Evolutionary conservation across 495 filamentous ascomycete genomes (phyloP), one percentile per base, ranked within the genome.

Genomic region (Choiromyces venosus): DNA sequence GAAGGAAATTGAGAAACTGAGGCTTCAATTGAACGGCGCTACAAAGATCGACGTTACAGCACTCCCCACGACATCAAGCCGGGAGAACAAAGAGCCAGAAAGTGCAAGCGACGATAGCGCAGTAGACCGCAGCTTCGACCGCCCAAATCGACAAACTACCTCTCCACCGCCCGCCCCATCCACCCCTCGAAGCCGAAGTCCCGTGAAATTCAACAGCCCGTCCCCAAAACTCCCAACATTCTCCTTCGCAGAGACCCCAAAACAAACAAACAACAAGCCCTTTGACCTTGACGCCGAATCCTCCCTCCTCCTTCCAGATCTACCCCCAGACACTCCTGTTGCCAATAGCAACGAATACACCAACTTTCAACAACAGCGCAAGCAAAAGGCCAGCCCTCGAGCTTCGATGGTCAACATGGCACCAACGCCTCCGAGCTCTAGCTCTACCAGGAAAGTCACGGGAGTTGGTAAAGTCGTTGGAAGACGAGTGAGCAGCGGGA

Each of bases 1-100:
- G 71, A 72, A 85, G 37, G 86, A 86, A 70, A 81, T 81, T 25
- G 84, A 83, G 56, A 84, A 85, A 21, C 83, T 86, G 25, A 76
- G 72, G 35, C 56, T 66, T 56, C 73, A 74, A 37, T 52, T 74
- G 4, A 74, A 70, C 61, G 65, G 66, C 1, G 21, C 52, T 29
- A 40, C 74, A 36, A 38, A n/a, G 14, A 9, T 67, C 71, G 36
- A 65, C 56, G 36, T 65, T 37, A 77, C 71, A 64, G 7, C 52
- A 33, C 52, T 61, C 52, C 66, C 70, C 12, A 35, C 35, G 19
- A 16, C 67, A 0, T 16, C 33, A 10, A 21, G 29, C 37, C 69
- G 42, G 37, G 74, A 77, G 61, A 70, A 37, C 69, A 77, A 77
- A 68, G 75, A 77, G 37, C 40, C 64, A 16, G 75, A 77, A 76